Conservation (phyloP, 1,284 basidiomycete species). For the Vanrija pseudolonga region DNA sequence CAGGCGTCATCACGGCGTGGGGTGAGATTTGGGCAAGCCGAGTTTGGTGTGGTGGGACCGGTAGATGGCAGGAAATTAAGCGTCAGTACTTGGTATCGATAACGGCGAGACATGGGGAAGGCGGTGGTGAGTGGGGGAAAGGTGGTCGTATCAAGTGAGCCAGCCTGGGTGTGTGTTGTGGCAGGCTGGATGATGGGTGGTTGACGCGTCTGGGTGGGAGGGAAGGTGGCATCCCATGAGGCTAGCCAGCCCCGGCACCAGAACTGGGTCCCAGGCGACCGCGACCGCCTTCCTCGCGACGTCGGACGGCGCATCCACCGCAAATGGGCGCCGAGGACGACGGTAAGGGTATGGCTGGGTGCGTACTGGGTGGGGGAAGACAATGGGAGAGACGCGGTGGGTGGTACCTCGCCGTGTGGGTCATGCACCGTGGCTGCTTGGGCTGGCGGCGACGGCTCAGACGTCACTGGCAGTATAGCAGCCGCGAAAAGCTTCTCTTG, state of each 20-base stretch:
- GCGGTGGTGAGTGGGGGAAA: neutral
- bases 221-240: neutral
- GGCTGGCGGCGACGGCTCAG: neutral
- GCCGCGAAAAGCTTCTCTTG: too few species aligned
- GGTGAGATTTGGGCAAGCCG: too few species aligned
- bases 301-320: constrained; percentile 2
- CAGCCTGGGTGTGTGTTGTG: neutral
- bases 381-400: neutral
- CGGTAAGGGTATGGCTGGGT: neutral
- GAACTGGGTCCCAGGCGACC: too few species aligned
- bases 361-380: neutral
- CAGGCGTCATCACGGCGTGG: too few species aligned
- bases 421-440: neutral
- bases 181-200: neutral
- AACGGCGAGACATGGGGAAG: neutral
- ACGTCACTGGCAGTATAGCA: neutral
- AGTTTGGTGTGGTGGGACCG: too few species aligned
- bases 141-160: neutral
- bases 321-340: neutral
- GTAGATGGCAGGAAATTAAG: too few species aligned
- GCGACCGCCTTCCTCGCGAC: too few species aligned
- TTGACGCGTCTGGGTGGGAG: neutral
- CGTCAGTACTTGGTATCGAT: neutral
- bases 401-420: neutral
- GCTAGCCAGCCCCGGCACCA: too few species aligned